Evolutionary conservation across 2,329 filamentous ascomycete genomes (phyloP).

Genomic region (Colletotrichum musicola): DNA sequence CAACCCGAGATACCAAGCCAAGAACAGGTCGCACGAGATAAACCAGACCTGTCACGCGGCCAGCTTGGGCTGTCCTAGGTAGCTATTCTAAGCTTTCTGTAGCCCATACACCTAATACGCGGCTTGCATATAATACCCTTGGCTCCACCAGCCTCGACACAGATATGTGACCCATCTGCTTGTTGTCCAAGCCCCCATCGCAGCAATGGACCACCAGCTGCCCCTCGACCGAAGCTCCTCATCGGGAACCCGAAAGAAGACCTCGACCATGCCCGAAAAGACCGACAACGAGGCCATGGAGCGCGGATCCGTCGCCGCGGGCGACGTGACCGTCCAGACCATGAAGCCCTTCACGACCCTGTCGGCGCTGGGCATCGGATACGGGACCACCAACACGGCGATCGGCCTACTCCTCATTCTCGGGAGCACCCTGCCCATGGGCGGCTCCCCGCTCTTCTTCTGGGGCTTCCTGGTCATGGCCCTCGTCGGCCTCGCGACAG

Average conservation of each 20-base stretch:
- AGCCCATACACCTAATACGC: too few species aligned
- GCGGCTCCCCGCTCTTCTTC: constrained; percentile 44
- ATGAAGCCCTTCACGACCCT: constrained; percentile 49
- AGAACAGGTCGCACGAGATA: too few species aligned
- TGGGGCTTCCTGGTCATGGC: constrained; percentile 45
- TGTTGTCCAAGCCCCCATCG: background rate
- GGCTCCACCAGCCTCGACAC: too few species aligned
- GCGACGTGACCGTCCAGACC: constrained; percentile 41
- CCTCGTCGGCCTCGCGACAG: constrained; percentile 43
- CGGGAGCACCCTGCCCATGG: constrained; percentile 41
- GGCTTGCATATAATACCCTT: too few species aligned
- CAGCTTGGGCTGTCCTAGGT: too few species aligned
- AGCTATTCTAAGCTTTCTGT: too few species aligned
- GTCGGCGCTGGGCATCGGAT: constrained; percentile 45
- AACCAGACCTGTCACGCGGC: too few species aligned
- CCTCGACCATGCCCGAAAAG: constrained; percentile 11
- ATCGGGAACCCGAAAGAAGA: background rate
- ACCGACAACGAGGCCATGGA: background rate
- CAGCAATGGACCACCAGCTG: background rate
- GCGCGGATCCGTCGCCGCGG: constrained; percentile 30
- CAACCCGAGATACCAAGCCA: background rate
- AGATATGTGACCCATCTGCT: too few species aligned
- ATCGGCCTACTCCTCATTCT: constrained; percentile 43
- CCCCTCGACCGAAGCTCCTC: constrained; percentile 3
- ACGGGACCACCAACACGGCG: constrained; percentile 45